Conservation (phyloP, 2,329 filamentous ascomycete species). For the Paecilomyces niveus region DNA sequence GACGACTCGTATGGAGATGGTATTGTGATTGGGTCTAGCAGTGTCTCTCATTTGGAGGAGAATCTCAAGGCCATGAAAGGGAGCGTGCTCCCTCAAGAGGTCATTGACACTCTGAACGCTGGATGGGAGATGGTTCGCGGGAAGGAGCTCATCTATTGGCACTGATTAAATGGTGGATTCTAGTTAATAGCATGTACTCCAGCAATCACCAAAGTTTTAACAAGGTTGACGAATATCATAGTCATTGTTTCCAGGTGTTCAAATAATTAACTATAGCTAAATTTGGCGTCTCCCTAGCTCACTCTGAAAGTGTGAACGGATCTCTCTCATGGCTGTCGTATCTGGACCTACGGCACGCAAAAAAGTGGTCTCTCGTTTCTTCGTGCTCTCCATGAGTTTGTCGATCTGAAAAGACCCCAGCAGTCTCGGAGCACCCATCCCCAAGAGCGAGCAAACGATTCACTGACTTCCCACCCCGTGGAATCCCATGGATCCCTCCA, state of each 20-base stretch:
- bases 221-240: too few species aligned
- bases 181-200: too few species aligned
- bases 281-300: too few species aligned
- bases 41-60: slow-evolving; percentile 28
- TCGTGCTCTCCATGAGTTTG: slow-evolving; percentile 33
- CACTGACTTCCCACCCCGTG: slow-evolving; percentile 37
- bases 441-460: slow-evolving; percentile 34
- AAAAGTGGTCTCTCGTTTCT: slow-evolving; percentile 4
- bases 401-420: slow-evolving; percentile 28
- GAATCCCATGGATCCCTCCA: slow-evolving; percentile 36
- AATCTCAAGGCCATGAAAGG: slow-evolving; percentile 34
- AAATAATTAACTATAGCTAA: too few species aligned
- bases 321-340: too few species aligned
- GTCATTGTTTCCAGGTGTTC: too few species aligned
- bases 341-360: too few species aligned
- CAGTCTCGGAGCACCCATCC: slow-evolving; percentile 35
- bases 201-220: too few species aligned
- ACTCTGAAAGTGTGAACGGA: too few species aligned
- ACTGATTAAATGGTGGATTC: too few species aligned
- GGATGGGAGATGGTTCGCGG: slow-evolving; percentile 24
- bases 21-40: slow-evolving; percentile 34
- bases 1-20: slow-evolving; percentile 26
- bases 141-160: too few species aligned
- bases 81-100: slow-evolving; percentile 32
- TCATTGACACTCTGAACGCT: slow-evolving; percentile 31